Percentiles rank a stretch among this genome's conserved stretches.
These are phyloP conservation scores for Cucurbita argyrosperma DNA, from an alignment of 306 rosid species.

Conservation along the genomic window DNA sequence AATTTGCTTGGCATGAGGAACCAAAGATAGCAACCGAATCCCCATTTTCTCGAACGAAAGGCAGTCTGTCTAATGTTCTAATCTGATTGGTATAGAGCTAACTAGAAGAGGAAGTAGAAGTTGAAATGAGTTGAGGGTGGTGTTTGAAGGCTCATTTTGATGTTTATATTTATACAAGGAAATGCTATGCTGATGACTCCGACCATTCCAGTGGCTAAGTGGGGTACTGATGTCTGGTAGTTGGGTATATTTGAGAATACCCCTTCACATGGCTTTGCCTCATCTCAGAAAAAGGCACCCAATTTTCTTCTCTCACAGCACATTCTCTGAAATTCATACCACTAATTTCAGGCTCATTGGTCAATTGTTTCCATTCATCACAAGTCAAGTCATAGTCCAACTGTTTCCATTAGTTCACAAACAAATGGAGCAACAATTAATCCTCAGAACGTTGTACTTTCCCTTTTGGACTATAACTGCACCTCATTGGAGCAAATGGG, in stretches of 20 bases:
- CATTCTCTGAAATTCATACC: neutral
- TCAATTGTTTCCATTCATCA: neutral
- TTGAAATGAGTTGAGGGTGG: neutral
- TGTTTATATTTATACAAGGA: neutral
- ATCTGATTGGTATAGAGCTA: neutral
- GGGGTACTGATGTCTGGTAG: neutral
- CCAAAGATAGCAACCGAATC: constrained; percentile 2
- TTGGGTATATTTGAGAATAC: neutral
- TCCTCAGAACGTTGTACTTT: neutral
- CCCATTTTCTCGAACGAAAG: constrained; percentile 1
- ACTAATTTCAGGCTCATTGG: neutral
- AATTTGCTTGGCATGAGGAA: constrained; percentile 9
- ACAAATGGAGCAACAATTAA: neutral
- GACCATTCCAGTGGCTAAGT: neutral
- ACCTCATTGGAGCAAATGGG: neutral
- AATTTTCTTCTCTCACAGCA: neutral
- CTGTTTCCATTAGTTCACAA: neutral
- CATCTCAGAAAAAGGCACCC: neutral
- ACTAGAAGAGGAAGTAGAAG: neutral
- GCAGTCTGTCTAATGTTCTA: neutral
- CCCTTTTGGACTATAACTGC: neutral
- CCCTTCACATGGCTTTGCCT: neutral
- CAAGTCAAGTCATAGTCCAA: neutral
- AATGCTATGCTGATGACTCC: neutral
- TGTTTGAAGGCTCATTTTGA: constrained; percentile 3